Evolutionary conservation across 768 basidiomycete species (phyloP), one percentile per base, ranked within the genome.

Genomic region (Phylloporus rhodoxanthus): DNA sequence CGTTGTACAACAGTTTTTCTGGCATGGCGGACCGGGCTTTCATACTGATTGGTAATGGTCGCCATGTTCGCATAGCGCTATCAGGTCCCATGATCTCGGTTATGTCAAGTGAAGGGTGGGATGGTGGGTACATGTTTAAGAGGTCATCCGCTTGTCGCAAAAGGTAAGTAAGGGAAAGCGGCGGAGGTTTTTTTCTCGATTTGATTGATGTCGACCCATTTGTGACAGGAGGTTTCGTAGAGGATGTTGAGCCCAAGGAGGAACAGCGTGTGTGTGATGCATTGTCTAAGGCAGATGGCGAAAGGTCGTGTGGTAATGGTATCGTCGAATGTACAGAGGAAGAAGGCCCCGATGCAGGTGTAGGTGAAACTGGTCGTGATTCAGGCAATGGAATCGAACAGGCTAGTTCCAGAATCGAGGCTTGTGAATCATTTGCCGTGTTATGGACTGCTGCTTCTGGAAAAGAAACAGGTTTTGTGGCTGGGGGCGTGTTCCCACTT

Each of bases 21-120:
- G 58, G 57, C 52, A 45, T 20, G n/a, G 49, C 48, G 28, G 57
- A 46, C 29, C 17, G 38, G 5, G 17, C 11, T 7, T 43, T 45
- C 20, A 52, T 15, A 14, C 53, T 58, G 17, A 65, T 69, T 30
- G 72, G 71, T 28, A 50, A 49, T 38, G 60, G 54, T 44, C 50
- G 57, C 87, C 87, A 91, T 8, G 89, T 90, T 62, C 75, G 79
- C 44, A 88, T 70, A 32, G 79, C 85, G 58, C 86, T 89, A 57
- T 85, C 81, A 1, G 85, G 86, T 8, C 89, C 89, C 77, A 91
- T 81, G 42, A 86, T 86, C 25, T 72, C 68, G 6, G 75, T 67
- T 14, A 87, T 68, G 3, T 55, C 61, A 11, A 91, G 69, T 1
- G 64, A 69, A 9, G 81, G 75, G 45, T 84, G 75, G 2, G 74